phyloP scores from a whole-genome alignment of 1,284 basidiomycete species.

The Leccinum solheimii region DNA sequence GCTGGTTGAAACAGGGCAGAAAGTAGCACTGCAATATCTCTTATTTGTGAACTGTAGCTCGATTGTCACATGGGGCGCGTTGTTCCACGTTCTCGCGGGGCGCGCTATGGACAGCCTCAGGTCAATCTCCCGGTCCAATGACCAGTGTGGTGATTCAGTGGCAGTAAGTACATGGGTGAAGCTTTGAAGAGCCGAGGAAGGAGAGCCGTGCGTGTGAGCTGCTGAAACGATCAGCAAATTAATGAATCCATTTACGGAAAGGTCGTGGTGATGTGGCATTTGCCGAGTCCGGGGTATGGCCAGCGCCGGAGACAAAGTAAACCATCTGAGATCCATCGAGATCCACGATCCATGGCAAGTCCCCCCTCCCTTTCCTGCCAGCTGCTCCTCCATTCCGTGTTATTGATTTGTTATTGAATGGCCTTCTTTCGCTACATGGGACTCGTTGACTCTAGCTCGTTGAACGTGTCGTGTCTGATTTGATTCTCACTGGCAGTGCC shows the following conservation, averaged over 20 bases:
- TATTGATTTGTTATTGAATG: neutral
- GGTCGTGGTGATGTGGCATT: slow-evolving; percentile 22
- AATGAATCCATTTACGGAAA: slow-evolving; percentile 7
- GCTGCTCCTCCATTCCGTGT: slow-evolving; percentile 4
- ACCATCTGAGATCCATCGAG: slow-evolving; percentile 33
- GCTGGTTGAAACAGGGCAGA: neutral
- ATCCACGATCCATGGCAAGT: slow-evolving; percentile 19
- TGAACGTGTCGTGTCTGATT: neutral
- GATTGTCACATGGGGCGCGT: neutral
- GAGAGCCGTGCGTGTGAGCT: neutral
- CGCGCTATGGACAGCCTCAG: neutral
- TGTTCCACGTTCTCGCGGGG: neutral
- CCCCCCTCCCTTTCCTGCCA: neutral
- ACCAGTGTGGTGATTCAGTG: neutral
- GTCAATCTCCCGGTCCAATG: neutral
- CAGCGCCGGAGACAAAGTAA: slow-evolving; percentile 36
- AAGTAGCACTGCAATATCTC: neutral
- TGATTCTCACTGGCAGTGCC: neutral
- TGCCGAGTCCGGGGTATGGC: slow-evolving; percentile 34
- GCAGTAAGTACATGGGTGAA: slow-evolving; percentile 21
- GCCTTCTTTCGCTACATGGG: neutral
- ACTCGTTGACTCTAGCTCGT: neutral
- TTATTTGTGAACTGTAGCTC: neutral
- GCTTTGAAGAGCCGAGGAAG: slow-evolving; percentile 17
- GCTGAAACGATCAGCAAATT: slow-evolving; percentile 7